Evolutionary conservation across 2,329 filamentous ascomycete species (phyloP).

Genomic region (Xylariales sp.): DNA sequence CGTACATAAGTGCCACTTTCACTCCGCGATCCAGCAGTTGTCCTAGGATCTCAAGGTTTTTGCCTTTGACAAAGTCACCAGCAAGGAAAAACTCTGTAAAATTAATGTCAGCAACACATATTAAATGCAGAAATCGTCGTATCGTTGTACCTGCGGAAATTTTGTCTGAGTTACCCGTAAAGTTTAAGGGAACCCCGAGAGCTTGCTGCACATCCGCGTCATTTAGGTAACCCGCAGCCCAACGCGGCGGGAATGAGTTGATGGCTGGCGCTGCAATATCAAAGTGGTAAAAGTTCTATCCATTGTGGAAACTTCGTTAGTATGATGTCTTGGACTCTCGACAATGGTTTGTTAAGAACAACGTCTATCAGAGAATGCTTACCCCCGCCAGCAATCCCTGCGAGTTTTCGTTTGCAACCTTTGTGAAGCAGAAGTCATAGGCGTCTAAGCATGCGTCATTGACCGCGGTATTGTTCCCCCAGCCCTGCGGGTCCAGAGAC

Average conservation of each 20-base stretch:
- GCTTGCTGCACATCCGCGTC: constrained; percentile 47
- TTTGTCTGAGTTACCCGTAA: constrained; percentile 24
- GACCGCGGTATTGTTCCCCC: background rate
- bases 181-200: constrained; percentile 57
- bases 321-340: too few relatives aligned
- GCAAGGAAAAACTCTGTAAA: background rate
- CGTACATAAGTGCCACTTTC: constrained; percentile 3
- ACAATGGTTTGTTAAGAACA: too few relatives aligned
- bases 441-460: constrained; percentile 2
- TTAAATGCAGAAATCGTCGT: too few relatives aligned
- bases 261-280: constrained; percentile 46
- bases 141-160: background rate
- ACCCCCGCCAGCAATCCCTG: too few relatives aligned
- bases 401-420: background rate
- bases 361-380: too few relatives aligned
- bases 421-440: background rate
- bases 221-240: constrained; percentile 50
- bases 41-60: constrained; percentile 1
- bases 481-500: background rate
- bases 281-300: too few relatives aligned
- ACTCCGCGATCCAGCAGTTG: constrained; percentile 4
- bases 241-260: constrained; percentile 45
- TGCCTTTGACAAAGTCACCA: constrained; percentile 3
- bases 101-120: background rate
- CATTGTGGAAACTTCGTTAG: too few relatives aligned